Evolutionary conservation across 768 basidiomycete genomes (phyloP), one percentile per base, ranked within the genome.

Genomic region (Gymnopilus dilepis): DNA sequence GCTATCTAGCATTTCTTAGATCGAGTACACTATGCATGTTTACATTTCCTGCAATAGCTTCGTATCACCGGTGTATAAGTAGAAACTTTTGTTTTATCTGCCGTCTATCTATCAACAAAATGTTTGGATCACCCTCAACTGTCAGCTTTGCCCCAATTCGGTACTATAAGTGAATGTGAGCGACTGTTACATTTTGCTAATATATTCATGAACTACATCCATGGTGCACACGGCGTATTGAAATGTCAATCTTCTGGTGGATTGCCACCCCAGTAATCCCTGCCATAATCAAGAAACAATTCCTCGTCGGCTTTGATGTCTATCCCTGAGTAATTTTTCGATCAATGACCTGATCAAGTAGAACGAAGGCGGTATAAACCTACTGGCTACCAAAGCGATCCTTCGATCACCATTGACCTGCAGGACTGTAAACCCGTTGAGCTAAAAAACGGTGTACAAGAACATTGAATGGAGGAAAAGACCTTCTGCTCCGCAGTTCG

Each of bases 401-500:
- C 61, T 43, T 21, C 57, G 59, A 15, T 57, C 61, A 13, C 61
- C 66, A 50, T 65, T 51, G 11, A 65, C 61, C n/a, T 45, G 33
- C 9, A 55, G 13, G 1, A 54, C 62, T 58, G 21, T 13, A 50
- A 22, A n/a, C n/a, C n/a, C n/a, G n/a, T n/a, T n/a, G 34, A 9
- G 15, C 12, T 17, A 34, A 30, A 50, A n/a, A 13, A 33, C 33
- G 22, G 21, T 31, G 19, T 40, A 21, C 26, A 34, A 19, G 15
- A 13, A 19, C 2, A 6, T 43, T 26, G 19, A 22, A 38, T 11
- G 33, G 6, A 54, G 13, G n/a, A 37, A 4, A 45, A 24, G 8
- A 65, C 66, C 51, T 30, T 40, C 31, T 4, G 68, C 61, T 4
- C 2, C 1, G 31, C 66, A 67, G 41, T 69, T 69, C 3, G 56